Evolutionary conservation across 2,329 filamentous ascomycete genomes (phyloP).

Genomic region (Arthrobotrys musiformis): DNA sequence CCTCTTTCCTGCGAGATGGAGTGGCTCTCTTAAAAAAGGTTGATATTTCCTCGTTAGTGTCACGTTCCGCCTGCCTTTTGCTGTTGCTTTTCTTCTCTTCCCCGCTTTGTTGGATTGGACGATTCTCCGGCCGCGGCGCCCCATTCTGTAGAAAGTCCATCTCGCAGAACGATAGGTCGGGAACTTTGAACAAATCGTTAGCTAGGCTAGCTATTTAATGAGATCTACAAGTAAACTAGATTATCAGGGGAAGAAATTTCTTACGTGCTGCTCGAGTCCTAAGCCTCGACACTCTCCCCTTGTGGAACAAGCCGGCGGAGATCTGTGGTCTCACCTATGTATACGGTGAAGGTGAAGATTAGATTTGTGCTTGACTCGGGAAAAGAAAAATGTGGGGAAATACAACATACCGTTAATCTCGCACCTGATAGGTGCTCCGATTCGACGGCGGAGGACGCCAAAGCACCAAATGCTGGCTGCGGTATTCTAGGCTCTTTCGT

Average conservation of each 20-base stretch:
- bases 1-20: slow-evolving; percentile 15
- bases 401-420: slow-evolving; percentile 32
- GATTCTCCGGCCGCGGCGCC: not conserved
- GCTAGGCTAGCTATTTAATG: not conserved
- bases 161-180: slow-evolving; percentile 44
- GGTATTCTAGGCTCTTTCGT: slow-evolving; percentile 14
- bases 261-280: slow-evolving; percentile 38
- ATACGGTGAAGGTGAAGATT: not conserved
- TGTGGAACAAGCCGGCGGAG: slow-evolving; percentile 41
- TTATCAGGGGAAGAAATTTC: not conserved
- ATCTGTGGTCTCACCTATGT: slow-evolving; percentile 35
- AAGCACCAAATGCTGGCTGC: slow-evolving; percentile 39
- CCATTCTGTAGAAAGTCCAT: slow-evolving; percentile 40
- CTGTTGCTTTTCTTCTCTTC: not conserved
- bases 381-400: slow-evolving; percentile 36
- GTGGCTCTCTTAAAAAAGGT: slow-evolving; percentile 35
- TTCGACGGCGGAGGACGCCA: slow-evolving; percentile 50
- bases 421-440: slow-evolving; percentile 36
- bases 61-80: not conserved
- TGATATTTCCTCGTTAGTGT: slow-evolving; percentile 26
- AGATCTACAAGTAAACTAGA: not conserved
- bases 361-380: not conserved
- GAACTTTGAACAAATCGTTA: slow-evolving; percentile 18
- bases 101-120: not conserved
- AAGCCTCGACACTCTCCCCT: slow-evolving; percentile 34